Conservation (phyloP, 2,329 filamentous ascomycete species). For the Colletotrichum musae region DNA sequence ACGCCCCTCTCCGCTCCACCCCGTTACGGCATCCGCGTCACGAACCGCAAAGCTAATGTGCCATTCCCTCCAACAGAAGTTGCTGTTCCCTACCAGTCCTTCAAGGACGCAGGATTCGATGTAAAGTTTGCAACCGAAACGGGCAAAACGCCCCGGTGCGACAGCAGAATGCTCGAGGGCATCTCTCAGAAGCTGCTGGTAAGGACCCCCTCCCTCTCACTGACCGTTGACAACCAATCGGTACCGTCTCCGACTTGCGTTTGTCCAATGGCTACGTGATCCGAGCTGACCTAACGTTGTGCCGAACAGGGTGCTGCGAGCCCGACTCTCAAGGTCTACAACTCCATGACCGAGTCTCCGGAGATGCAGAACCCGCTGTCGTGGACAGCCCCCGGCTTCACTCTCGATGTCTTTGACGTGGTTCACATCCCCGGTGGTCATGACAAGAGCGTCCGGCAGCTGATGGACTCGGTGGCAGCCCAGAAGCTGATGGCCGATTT, state of each 20-base stretch:
- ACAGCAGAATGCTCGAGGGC: slow-evolving; percentile 64
- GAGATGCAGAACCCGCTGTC: slow-evolving; percentile 60
- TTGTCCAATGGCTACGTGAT: not conserved
- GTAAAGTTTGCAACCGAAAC: slow-evolving; percentile 66
- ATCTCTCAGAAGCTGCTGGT: slow-evolving; percentile 65
- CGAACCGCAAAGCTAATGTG: slow-evolving; percentile 31
- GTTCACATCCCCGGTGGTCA: slow-evolving; percentile 68
- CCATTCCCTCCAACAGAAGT: slow-evolving; percentile 56
- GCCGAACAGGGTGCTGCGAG: slow-evolving; percentile 58
- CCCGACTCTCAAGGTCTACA: slow-evolving; percentile 58
- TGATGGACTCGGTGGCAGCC: slow-evolving; percentile 63
- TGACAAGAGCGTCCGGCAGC: slow-evolving; percentile 65
- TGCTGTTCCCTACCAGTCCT: slow-evolving; percentile 62
- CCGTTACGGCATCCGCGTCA: slow-evolving; percentile 19
- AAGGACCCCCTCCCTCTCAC: slow-evolving; percentile 37
- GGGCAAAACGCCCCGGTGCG: slow-evolving; percentile 62
- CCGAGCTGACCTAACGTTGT: slow-evolving; percentile 11
- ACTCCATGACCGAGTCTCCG: slow-evolving; percentile 57
- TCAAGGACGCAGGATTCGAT: slow-evolving; percentile 63
- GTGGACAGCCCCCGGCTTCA: slow-evolving; percentile 61
- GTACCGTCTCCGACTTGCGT: slow-evolving; percentile 2
- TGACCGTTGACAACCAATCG: not conserved
- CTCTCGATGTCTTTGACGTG: slow-evolving; percentile 61
- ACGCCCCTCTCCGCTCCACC: not conserved
- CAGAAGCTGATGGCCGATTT: slow-evolving; percentile 61